Base-by-base conservation (phyloP, 768 basidiomycete species). In the Coprinopsis sp. region DNA sequence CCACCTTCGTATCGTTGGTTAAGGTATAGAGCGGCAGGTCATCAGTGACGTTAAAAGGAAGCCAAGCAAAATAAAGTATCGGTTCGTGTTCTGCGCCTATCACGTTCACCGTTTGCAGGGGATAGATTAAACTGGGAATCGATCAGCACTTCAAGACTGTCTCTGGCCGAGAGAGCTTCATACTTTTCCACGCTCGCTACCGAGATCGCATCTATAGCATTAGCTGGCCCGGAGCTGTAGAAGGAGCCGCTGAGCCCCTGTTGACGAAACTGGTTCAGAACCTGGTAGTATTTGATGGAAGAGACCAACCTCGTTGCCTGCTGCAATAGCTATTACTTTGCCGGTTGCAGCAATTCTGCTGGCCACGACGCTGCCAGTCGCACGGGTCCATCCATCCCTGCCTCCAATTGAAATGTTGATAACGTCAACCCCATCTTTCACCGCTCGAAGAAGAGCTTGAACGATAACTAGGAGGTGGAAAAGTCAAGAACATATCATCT, bases 181-280 rank as follows among this genome's bases (percentile, higher is more conserved):
- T 49, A 72, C 72, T 81, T 81, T 54, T 81, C 76, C n/a, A 77
- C 54, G 53, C 76, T 77, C 0, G 77, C 76, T 6, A 75, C 73
- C 1, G 75, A 73, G 52, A 84, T 78, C 14, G 74, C 80, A 37
- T 77, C 67, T 47, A 74, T 65, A 6, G 70, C 82, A 59, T 73
- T 67, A 54, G 75, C 72, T 47, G 84, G 70, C 53, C 67, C 57
- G 29, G 72, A 75, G 0, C 78, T 69, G 60, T 76, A 85, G 76
- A 80, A 86, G 3, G 80, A 70, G 4, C 85, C 84, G 24, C 70
- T 71, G 6, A 67, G 55, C 4, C 81, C 82, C 71, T 73, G 46
- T 30, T 4, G 25, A 14, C 8, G 37, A 37, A 7, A 23, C 23
- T 33, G 43, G 27, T 16, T 47, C 44, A 47, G 31, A 27, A 1